A percentile compares a stretch with the other conserved stretches of the same genome.
These are phyloP conservation scores for Daldinia vernicosa DNA, from an alignment of 495 filamentous ascomycete genomes.

Conservation along the genomic window DNA sequence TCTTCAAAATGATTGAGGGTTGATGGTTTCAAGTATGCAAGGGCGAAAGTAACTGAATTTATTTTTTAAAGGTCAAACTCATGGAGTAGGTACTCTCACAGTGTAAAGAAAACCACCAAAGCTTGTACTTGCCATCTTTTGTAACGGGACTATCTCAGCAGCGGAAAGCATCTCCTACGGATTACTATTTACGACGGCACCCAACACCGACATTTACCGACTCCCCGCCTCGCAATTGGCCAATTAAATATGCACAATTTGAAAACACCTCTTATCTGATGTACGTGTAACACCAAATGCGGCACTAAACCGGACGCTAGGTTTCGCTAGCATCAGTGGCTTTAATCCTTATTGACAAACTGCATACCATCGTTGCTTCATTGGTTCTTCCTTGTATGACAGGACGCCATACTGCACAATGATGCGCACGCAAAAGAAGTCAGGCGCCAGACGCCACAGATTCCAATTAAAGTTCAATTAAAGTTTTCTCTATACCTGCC, in stretches of 20 bases:
- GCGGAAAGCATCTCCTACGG: background rate
- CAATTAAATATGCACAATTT: conserved; percentile 37
- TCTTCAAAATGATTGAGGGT: no score
- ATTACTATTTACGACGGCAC: background rate
- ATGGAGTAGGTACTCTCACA: background rate
- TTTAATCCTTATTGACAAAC: background rate
- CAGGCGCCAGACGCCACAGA: conserved; percentile 4
- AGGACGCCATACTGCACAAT: conserved; percentile 1
- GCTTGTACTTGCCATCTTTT: background rate
- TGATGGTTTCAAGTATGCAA: no score
- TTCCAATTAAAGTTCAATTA: background rate
- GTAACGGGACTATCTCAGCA: background rate
- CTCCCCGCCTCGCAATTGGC: conserved; percentile 24
- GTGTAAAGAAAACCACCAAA: background rate
- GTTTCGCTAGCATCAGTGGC: background rate
- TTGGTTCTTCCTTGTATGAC: background rate
- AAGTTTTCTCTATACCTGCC: conserved; percentile 1
- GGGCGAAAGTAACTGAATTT: no score
- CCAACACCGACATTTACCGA: conserved; percentile 37
- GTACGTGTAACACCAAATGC: conserved; percentile 20
- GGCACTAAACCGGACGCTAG: conserved; percentile 8
- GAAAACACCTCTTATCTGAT: conserved; percentile 34
- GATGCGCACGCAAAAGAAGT: background rate
- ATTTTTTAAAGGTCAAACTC: background rate
- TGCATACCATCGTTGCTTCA: background rate